These are phyloP conservation scores for Capsella rubella DNA, from an alignment of 441 rosid genomes.

Conservation along the genomic window DNA sequence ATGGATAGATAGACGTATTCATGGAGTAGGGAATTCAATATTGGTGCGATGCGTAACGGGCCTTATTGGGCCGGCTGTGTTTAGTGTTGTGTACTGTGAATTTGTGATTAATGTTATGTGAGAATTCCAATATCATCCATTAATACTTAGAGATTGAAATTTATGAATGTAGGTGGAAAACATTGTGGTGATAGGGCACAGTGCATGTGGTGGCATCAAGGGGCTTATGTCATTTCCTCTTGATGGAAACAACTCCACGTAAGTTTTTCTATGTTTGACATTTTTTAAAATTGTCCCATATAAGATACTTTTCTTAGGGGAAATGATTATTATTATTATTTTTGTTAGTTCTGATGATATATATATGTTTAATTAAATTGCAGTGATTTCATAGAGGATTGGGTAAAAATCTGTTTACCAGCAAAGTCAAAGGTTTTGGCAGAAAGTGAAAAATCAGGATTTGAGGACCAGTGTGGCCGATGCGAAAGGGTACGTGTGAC, in stretches of 20 bases:
- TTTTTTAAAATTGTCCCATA: neutral
- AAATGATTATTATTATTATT: neutral
- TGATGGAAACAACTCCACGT: conserved; percentile 88
- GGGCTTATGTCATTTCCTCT: conserved; percentile 93
- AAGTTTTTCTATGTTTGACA: conserved; percentile 4
- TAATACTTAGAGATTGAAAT: conserved; percentile 2
- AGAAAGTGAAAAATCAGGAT: conserved; percentile 44
- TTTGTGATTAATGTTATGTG: neutral
- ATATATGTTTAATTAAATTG: neutral
- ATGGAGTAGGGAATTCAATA: neutral
- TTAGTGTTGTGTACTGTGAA: neutral
- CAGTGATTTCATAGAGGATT: conserved; percentile 97
- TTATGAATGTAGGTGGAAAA: conserved; percentile 62
- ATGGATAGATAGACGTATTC: neutral
- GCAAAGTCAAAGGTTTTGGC: conserved; percentile 81
- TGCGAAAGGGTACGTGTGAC: conserved; percentile 70
- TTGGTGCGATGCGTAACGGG: neutral
- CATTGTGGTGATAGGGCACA: conserved; percentile 95
- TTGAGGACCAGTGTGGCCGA: conserved; percentile 60
- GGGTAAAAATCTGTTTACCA: conserved; percentile 82
- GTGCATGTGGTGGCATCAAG: conserved; percentile 97
- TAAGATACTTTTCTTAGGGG: neutral
- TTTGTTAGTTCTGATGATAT: neutral
- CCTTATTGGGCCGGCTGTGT: neutral
- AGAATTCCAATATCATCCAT: neutral